These are phyloP conservation scores for Lactarius indigo DNA, from an alignment of 768 basidiomycete genomes.

Conservation along the genomic window DNA sequence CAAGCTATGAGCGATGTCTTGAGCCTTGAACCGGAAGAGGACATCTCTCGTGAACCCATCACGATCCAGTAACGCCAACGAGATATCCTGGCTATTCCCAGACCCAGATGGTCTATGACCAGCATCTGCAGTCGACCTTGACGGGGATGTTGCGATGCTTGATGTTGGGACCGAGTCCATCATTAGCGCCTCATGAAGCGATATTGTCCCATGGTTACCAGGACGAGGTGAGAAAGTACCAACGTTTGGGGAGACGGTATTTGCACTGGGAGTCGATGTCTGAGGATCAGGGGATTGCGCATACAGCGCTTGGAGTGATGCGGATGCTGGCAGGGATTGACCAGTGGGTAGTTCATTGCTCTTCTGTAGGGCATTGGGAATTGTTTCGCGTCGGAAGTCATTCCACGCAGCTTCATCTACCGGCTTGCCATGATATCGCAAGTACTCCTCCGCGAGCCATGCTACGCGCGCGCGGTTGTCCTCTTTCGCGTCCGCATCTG, in stretches of 20 bases:
- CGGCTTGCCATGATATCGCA: conserved; percentile 53
- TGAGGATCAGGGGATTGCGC: conserved; percentile 44
- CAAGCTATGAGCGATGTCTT: conserved; percentile 60
- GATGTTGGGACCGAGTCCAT: conserved; percentile 1
- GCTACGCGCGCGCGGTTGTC: conserved; percentile 45
- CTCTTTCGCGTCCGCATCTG: conserved; percentile 38
- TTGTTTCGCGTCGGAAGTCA: conserved; percentile 49
- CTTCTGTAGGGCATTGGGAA: conserved; percentile 40
- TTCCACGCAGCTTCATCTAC: conserved; percentile 54
- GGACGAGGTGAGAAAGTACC: conserved; percentile 31
- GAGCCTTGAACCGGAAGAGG: conserved; percentile 58
- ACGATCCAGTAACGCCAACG: conserved; percentile 53
- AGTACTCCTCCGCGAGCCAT: conserved; percentile 67
- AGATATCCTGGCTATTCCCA: conserved; percentile 26
- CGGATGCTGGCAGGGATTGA: conserved; percentile 37
- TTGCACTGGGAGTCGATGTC: conserved; percentile 20
- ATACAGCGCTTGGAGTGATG: conserved; percentile 53
- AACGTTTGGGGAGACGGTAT: conserved; percentile 33
- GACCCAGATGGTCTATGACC: conserved; percentile 23
- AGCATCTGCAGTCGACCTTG: conserved; percentile 26
- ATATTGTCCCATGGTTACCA: conserved; percentile 8
- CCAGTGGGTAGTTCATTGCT: conserved; percentile 28
- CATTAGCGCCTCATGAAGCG: conserved; percentile 13
- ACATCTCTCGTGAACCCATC: conserved; percentile 69
- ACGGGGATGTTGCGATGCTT: not conserved